phyloP scores from a whole-genome alignment of 2,329 filamentous ascomycete species.

The Aspergillus aculeatus region DNA sequence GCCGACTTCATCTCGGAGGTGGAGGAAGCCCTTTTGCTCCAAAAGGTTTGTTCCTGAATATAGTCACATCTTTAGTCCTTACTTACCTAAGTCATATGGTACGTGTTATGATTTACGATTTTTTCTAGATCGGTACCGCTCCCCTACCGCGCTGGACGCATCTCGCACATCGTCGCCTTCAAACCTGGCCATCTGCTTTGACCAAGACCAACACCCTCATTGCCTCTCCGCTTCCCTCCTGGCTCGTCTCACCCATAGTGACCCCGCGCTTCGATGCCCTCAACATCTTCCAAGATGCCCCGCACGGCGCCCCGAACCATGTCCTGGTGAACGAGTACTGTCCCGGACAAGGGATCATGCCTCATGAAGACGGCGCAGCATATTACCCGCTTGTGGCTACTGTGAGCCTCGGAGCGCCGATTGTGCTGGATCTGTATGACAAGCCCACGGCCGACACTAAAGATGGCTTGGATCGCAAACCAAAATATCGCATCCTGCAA shows the following conservation, averaged over 20 bases:
- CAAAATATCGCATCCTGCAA: constrained; percentile 66
- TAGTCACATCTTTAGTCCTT: too few relatives aligned
- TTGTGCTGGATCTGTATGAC: constrained; percentile 75
- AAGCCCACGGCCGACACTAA: constrained; percentile 46
- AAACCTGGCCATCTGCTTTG: constrained; percentile 85
- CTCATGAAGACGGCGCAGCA: constrained; percentile 87
- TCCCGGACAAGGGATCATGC: constrained; percentile 90
- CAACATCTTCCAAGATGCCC: constrained; percentile 60
- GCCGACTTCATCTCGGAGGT: constrained; percentile 75
- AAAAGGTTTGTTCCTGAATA: constrained; percentile 57
- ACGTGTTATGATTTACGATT: neutral
- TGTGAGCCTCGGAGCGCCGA: constrained; percentile 73
- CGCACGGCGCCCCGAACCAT: constrained; percentile 79
- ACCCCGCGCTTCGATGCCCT: constrained; percentile 50
- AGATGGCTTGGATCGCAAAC: constrained; percentile 19
- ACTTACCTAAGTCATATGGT: too few relatives aligned
- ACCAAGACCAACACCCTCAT: constrained; percentile 73
- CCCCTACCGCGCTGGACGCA: constrained; percentile 80
- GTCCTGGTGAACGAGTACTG: constrained; percentile 91
- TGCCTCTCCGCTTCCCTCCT: constrained; percentile 67
- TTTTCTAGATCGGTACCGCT: constrained; percentile 49
- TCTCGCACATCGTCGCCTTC: constrained; percentile 82
- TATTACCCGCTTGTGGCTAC: constrained; percentile 90
- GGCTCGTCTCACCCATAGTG: constrained; percentile 70
- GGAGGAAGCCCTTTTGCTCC: constrained; percentile 70